Percentiles rank a stretch among this genome's conserved stretches.
phyloP scores from a whole-genome alignment of 2,329 filamentous ascomycete species.

The Pestalotiopsis sp. region DNA sequence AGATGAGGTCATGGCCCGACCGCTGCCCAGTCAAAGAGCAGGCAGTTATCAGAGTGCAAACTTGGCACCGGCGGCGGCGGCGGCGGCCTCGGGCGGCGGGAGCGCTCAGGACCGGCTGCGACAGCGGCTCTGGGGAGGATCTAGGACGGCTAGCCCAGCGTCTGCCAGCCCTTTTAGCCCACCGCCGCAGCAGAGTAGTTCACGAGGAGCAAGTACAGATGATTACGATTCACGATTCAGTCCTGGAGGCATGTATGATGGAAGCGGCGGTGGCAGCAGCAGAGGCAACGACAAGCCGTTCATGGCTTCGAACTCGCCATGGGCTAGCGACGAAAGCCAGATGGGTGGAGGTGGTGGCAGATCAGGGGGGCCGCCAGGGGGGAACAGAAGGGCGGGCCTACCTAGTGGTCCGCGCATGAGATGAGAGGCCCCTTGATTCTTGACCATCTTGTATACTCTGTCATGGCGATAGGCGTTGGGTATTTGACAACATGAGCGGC shows the following conservation, averaged over 20 bases:
- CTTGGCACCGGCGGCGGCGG: constrained; percentile 32
- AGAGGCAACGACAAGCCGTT: constrained; percentile 40
- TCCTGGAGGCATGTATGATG: constrained; percentile 46
- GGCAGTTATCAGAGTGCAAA: constrained; percentile 70
- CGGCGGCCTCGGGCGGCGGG: constrained; percentile 45
- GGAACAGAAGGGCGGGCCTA: constrained; percentile 37
- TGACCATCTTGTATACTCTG: neutral
- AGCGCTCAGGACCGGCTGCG: constrained; percentile 82
- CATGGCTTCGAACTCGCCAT: constrained; percentile 49
- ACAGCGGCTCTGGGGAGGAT: constrained; percentile 73
- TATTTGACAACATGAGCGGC: neutral
- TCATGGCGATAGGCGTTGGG: constrained; percentile 1
- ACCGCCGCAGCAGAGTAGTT: constrained; percentile 32
- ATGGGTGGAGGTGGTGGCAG: constrained; percentile 38
- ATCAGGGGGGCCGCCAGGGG: constrained; percentile 38
- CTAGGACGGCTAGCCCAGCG: constrained; percentile 58
- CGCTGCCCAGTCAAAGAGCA: constrained; percentile 71
- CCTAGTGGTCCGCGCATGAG: constrained; percentile 43
- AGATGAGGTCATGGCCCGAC: constrained; percentile 50
- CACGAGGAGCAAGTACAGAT: constrained; percentile 31
- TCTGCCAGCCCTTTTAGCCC: constrained; percentile 49
- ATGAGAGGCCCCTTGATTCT: constrained; percentile 26
- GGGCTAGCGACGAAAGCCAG: constrained; percentile 44
- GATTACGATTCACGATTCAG: constrained; percentile 50
- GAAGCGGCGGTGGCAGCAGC: constrained; percentile 24